Conservation (phyloP, 805 yeast species). For the Yarrowia sp. region DNA sequence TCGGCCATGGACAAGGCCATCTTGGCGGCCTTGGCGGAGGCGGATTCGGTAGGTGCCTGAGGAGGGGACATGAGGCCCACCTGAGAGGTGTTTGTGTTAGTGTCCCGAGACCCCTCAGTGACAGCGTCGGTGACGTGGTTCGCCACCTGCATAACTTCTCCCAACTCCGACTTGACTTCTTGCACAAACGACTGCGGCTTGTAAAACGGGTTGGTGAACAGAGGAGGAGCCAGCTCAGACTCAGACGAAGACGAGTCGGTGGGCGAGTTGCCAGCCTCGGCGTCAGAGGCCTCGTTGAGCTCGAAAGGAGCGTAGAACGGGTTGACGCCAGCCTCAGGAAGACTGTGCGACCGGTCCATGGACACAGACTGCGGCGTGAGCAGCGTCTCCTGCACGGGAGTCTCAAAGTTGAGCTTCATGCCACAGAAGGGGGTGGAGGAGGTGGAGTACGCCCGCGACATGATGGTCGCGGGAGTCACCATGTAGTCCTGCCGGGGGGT, state of each 20-base stretch:
- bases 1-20: not conserved
- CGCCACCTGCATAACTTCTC: no score
- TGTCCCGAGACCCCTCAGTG: no score
- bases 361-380: constrained; percentile 11
- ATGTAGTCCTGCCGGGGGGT: constrained; percentile 5
- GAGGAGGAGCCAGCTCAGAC: constrained; percentile 1
- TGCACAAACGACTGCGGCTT: constrained; percentile 18
- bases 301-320: constrained; percentile 13
- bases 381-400: not conserved
- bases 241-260: not conserved
- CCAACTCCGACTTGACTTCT: no score
- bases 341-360: constrained; percentile 16
- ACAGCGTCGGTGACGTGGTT: no score
- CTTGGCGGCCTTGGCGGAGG: constrained; percentile 1
- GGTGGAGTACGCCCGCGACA: not conserved
- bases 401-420: constrained; percentile 12
- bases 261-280: not conserved
- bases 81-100: no score
- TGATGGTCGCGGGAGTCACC: constrained; percentile 11
- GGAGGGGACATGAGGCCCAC: no score
- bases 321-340: constrained; percentile 10
- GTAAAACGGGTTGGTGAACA: constrained; percentile 16
- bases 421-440: constrained; percentile 8
- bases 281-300: not conserved
- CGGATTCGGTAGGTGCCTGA: no score